Evolutionary conservation across 257 asterid genomes (phyloP).

Genomic region (Scutellaria barbata): DNA sequence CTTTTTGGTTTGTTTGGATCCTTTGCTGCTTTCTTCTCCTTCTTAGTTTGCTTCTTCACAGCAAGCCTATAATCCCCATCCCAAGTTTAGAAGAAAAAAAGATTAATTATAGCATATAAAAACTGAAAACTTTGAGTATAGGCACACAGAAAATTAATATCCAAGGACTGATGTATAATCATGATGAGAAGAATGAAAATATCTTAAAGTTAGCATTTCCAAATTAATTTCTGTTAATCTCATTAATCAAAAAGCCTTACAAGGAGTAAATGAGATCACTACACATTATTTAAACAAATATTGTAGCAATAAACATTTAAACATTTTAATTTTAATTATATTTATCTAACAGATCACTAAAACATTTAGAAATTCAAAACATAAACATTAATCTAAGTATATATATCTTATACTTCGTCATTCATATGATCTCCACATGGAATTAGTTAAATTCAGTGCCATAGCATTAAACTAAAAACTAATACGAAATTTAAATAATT

Average conservation of each 20-base stretch:
- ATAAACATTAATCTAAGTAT: background rate
- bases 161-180: background rate
- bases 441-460: no score
- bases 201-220: background rate
- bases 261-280: background rate
- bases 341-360: background rate
- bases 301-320: background rate
- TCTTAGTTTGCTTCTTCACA: constrained; percentile 55
- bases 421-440: no score
- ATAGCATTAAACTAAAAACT: no score
- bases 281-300: background rate
- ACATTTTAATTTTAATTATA: background rate
- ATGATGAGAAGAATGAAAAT: background rate
- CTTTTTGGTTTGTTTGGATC: constrained; percentile 84
- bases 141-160: background rate
- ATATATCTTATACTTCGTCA: no score
- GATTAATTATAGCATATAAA: background rate
- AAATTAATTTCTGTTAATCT: background rate
- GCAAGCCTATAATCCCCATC: constrained; percentile 47
- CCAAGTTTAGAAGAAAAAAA: background rate
- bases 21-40: constrained; percentile 57
- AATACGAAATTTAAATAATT: no score
- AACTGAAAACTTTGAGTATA: background rate
- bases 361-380: background rate
- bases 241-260: background rate